Evolutionary conservation across 306 rosid genomes (phyloP).

Genomic region (Clitoria ternatea): DNA sequence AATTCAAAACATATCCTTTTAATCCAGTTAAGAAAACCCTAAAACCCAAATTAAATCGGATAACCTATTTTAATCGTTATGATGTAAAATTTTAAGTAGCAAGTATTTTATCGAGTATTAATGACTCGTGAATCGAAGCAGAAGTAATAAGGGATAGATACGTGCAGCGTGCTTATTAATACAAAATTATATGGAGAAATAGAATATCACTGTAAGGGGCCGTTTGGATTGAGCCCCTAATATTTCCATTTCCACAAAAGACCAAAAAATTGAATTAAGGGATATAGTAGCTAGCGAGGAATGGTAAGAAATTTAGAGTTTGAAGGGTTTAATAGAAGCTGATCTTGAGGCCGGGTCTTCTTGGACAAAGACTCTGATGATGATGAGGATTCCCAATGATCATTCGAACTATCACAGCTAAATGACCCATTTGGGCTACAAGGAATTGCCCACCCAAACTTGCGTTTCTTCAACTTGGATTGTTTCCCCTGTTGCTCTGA

Average conservation of each 20-base stretch:
- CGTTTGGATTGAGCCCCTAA: too few relatives aligned
- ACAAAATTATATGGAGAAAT: too few relatives aligned
- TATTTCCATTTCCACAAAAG: neutral
- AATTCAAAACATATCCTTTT: too few relatives aligned
- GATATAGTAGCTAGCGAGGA: slow-evolving; percentile 30
- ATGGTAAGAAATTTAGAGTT: slow-evolving; percentile 37
- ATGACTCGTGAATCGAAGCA: neutral
- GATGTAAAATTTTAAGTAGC: too few relatives aligned
- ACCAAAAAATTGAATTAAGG: neutral
- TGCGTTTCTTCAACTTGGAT: slow-evolving; percentile 37
- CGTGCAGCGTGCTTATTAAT: too few relatives aligned
- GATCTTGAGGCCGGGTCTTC: slow-evolving; percentile 47
- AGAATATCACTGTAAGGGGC: too few relatives aligned
- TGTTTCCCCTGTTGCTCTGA: slow-evolving; percentile 12
- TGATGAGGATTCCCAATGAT: slow-evolving; percentile 66
- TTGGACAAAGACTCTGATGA: slow-evolving; percentile 56
- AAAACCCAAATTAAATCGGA: too few relatives aligned
- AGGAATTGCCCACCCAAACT: slow-evolving; percentile 41
- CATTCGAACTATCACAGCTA: slow-evolving; percentile 63
- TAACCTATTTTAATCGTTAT: too few relatives aligned
- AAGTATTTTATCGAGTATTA: too few relatives aligned
- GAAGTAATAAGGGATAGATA: too few relatives aligned
- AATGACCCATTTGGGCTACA: slow-evolving; percentile 64
- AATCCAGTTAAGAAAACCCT: too few relatives aligned
- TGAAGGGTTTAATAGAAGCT: slow-evolving; percentile 34